phyloP scores from a whole-genome alignment of 2,329 filamentous ascomycete genomes.

The Berkeleyomyces rouxiae region DNA sequence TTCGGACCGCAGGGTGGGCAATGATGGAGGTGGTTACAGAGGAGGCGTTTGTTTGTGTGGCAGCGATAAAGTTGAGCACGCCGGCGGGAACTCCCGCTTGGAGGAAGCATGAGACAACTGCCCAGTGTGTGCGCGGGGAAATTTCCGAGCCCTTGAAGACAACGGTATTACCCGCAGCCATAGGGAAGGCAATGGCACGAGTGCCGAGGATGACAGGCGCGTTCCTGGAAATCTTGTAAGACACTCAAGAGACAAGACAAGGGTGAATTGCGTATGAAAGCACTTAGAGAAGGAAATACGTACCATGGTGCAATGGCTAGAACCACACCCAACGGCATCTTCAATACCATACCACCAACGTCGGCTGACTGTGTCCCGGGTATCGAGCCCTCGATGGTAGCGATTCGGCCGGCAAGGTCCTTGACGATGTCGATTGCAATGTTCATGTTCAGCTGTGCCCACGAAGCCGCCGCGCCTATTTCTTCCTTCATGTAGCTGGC shows the following conservation, averaged over 20 bases:
- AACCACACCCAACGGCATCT: conserved; percentile 65
- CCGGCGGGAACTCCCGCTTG: conserved; percentile 64
- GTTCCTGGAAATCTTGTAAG: conserved; percentile 28
- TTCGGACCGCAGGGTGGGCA: conserved; percentile 48
- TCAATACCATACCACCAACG: conserved; percentile 43
- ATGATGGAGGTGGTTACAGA: conserved; percentile 52
- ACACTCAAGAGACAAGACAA: background rate
- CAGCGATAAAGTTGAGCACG: conserved; percentile 55
- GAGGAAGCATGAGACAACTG: conserved; percentile 45
- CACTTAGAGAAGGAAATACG: conserved; percentile 13
- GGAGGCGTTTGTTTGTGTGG: conserved; percentile 47
- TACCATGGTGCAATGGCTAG: conserved; percentile 71
- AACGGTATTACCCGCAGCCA: conserved; percentile 64
- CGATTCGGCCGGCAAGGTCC: conserved; percentile 29
- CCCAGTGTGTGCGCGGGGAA: conserved; percentile 46
- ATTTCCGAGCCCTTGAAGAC: conserved; percentile 58
- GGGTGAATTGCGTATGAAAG: background rate
- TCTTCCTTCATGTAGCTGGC: conserved; percentile 39
- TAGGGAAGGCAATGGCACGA: conserved; percentile 41
- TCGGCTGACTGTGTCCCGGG: conserved; percentile 20
- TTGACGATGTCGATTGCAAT: conserved; percentile 24
- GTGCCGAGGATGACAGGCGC: conserved; percentile 38
- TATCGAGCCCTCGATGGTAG: conserved; percentile 24
- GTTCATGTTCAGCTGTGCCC: conserved; percentile 26
- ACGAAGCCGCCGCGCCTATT: conserved; percentile 25